Base-by-base conservation (phyloP, 441 rosid species). In the Pelargonium fulgidum region DNA sequence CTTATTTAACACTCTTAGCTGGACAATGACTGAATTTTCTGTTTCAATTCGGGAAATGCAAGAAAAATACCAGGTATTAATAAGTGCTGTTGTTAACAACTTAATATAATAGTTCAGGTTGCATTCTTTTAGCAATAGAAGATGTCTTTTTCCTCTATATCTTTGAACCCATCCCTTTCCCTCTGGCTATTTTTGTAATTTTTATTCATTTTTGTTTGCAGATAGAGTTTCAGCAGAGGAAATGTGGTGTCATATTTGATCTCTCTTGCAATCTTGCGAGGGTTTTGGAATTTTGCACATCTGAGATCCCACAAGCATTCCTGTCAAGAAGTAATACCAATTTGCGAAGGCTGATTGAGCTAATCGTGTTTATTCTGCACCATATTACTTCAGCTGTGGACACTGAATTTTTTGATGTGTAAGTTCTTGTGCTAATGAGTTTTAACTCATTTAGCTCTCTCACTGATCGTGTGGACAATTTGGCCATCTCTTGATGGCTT, bases 1-100 rank as follows among this genome's bases (percentile, higher is more conserved):
- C 50, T 77, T 94, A 29, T 94, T 94, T 75, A 94, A 94, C 85
- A 94, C 94, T 3, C 85, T 94, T 65, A 95, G 99, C 87, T 94
- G 98, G 99, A 90, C 93, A 66, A 89, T 95, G 91, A 95, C 96
- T 3, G 99, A 90, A 79, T 92, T 95, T 77, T 95, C 98, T 72
- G 94, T 92, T 79, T 92, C 95, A 56, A 83, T 95, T 59, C 85
- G 96, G 63, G 97, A 90, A 77, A 90, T 95, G 97, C 98, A 90
- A 87, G 99, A 92, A 79, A 89, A 89, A 76, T 90, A 82, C 79
- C 97, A 90, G 92, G 99, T 88, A 54, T 33, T 33, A 33, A 33
- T 33, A 33, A 33, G 39, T 33, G 7, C 7, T 33, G 5, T 33
- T 4, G 39, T 33, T 0, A 33, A 33, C 39, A 33, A 33, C 39